Conservation (phyloP, 2,329 filamentous ascomycete genomes). For the Colletotrichum plurivorum region DNA sequence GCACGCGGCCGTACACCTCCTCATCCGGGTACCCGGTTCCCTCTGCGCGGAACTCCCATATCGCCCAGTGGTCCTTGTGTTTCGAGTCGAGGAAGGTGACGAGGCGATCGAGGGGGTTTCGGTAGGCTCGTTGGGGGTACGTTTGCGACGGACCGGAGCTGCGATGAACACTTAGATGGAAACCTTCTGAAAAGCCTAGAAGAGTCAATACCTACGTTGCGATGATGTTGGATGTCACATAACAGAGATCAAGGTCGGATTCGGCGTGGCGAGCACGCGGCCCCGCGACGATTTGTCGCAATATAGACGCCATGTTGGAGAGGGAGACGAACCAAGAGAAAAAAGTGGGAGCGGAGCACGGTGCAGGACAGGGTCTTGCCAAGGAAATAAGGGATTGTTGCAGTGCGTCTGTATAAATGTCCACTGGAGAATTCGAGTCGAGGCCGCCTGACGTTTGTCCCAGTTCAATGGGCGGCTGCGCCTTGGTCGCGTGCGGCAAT, state of each 20-base stretch:
- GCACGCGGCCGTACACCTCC: constrained; percentile 86
- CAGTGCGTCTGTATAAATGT: constrained; percentile 31
- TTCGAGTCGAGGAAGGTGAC: constrained; percentile 90
- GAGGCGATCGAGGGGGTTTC: constrained; percentile 90
- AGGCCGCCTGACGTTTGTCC: constrained; percentile 25
- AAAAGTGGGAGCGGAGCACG: constrained; percentile 30
- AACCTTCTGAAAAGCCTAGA: not conserved
- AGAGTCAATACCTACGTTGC: constrained; percentile 63
- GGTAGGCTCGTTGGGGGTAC: constrained; percentile 92
- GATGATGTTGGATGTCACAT: constrained; percentile 87
- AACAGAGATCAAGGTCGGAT: constrained; percentile 93
- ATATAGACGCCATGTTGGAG: constrained; percentile 75
- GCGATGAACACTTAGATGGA: constrained; percentile 45
- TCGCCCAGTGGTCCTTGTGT: constrained; percentile 88
- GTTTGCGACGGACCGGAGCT: constrained; percentile 92
- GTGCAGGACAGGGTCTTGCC: constrained; percentile 12
- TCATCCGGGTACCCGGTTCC: constrained; percentile 95
- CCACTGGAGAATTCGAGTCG: not conserved
- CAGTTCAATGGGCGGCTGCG: constrained; percentile 8
- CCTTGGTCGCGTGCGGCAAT: constrained; percentile 33
- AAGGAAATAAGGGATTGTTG: constrained; percentile 13
- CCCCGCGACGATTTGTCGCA: constrained; percentile 92
- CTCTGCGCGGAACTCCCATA: constrained; percentile 98
- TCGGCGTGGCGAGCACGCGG: constrained; percentile 88
- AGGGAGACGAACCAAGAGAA: not conserved